Conservation (phyloP, 2,329 filamentous ascomycete species). For the Aspergillus sp. region DNA sequence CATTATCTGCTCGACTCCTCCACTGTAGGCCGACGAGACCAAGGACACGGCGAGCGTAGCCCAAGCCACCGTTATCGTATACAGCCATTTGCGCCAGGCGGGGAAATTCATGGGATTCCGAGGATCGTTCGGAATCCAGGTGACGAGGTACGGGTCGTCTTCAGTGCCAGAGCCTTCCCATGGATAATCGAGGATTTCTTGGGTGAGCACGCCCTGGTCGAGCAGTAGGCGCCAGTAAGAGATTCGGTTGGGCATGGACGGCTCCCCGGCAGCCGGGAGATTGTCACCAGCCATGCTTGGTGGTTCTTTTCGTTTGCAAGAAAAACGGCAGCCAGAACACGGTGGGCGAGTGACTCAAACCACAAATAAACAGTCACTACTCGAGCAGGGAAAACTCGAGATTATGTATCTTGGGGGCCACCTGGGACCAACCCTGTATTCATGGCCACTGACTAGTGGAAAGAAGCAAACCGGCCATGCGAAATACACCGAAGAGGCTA, state of each 20-base stretch:
- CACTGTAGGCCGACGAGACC: slow-evolving; percentile 43
- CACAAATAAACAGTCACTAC: background rate
- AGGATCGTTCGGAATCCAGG: slow-evolving; percentile 42
- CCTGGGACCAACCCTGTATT: background rate
- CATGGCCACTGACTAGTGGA: background rate
- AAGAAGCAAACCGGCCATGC: background rate
- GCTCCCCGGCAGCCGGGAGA: slow-evolving; percentile 4
- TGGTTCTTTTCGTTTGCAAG: background rate
- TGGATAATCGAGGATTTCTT: slow-evolving; percentile 29
- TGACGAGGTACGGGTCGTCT: slow-evolving; percentile 42
- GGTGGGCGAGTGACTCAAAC: background rate
- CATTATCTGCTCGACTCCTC: slow-evolving; percentile 37
- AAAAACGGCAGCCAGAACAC: background rate
- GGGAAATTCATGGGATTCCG: slow-evolving; percentile 44
- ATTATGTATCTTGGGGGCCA: background rate
- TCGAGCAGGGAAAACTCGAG: background rate
- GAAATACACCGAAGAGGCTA: background rate
- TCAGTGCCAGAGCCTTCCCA: slow-evolving; percentile 41
- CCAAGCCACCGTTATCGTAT: slow-evolving; percentile 38
- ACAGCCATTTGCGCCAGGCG: slow-evolving; percentile 38
- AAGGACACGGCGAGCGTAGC: slow-evolving; percentile 43
- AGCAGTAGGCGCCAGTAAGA: slow-evolving; percentile 19
- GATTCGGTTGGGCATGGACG: slow-evolving; percentile 16
- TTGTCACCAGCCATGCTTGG: background rate
- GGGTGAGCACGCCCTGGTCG: slow-evolving; percentile 26